A percentile compares a stretch with the other conserved stretches of the same genome.
Evolutionary conservation across 2,329 filamentous ascomycete genomes (phyloP).

Genomic region (Aspergillus hiratsukae): DNA sequence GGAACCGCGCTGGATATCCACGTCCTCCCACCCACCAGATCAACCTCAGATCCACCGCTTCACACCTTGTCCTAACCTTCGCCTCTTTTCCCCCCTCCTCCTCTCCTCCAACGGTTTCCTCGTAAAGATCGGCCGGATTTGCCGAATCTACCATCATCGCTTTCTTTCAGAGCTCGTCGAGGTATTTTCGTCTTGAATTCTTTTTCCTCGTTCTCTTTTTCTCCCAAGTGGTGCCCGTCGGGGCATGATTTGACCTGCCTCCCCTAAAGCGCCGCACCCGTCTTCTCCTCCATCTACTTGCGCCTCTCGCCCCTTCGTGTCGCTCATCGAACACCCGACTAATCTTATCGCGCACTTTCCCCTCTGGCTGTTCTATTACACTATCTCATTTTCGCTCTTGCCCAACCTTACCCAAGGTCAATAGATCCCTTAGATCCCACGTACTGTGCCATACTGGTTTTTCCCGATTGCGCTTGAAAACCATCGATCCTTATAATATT

Average conservation of each 20-base stretch:
- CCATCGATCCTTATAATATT: slow-evolving; percentile 10
- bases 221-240: slow-evolving; percentile 1
- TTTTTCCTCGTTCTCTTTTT: slow-evolving; percentile 7
- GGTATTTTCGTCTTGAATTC: slow-evolving; percentile 5
- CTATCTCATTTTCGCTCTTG: background rate
- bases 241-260: slow-evolving; percentile 5
- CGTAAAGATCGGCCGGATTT: slow-evolving; percentile 11
- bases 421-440: background rate
- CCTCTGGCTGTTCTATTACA: slow-evolving; percentile 3
- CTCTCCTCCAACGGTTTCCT: slow-evolving; percentile 11
- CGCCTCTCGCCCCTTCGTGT: slow-evolving; percentile 13
- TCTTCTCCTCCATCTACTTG: slow-evolving; percentile 4
- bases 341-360: slow-evolving; percentile 18
- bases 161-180: background rate
- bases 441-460: background rate
- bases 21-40: slow-evolving; percentile 18
- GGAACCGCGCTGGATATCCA: slow-evolving; percentile 24
- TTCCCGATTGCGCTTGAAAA: slow-evolving; percentile 5
- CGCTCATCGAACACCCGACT: slow-evolving; percentile 15
- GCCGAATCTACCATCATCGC: background rate
- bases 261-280: slow-evolving; percentile 17
- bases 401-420: background rate
- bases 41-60: slow-evolving; percentile 27
- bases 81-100: slow-evolving; percentile 9
- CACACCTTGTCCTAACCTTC: slow-evolving; percentile 17